Evolutionary conservation across 805 yeast genomes (phyloP).

Genomic region (Grigorovia yakushimaensis): DNA sequence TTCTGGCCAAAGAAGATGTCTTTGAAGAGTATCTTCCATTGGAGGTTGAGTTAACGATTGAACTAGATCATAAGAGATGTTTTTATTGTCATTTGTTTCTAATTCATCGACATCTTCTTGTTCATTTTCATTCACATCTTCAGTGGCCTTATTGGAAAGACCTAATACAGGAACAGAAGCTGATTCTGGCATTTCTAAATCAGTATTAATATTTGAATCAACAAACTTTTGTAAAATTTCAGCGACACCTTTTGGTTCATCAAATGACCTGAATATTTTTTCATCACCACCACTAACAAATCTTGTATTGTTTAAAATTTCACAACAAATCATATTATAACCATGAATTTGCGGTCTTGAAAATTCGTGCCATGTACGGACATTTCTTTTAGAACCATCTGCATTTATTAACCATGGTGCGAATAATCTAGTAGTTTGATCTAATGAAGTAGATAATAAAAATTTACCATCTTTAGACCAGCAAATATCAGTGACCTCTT

Average conservation of each 20-base stretch:
- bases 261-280: conserved; percentile 80
- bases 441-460: conserved; percentile 70
- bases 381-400: conserved; percentile 25
- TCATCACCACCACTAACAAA: conserved; percentile 96
- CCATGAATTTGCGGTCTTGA: conserved; percentile 98
- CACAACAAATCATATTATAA: conserved; percentile 82
- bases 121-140: conserved; percentile 37
- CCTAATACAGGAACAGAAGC: conserved; percentile 93
- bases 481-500: conserved; percentile 63
- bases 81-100: conserved; percentile 26
- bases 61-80: conserved; percentile 40
- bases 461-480: conserved; percentile 67
- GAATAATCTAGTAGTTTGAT: conserved; percentile 84
- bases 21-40: conserved; percentile 79
- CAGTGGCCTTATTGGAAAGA: conserved; percentile 78
- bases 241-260: conserved; percentile 74
- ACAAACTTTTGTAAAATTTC: conserved; percentile 47
- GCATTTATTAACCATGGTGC: conserved; percentile 45
- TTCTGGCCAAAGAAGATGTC: conserved; percentile 93
- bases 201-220: conserved; percentile 30
- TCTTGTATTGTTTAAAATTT: conserved; percentile 45
- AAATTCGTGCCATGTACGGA: conserved; percentile 71
- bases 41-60: conserved; percentile 52
- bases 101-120: conserved; percentile 32
- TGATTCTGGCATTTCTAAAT: conserved; percentile 51